phyloP scores from a whole-genome alignment of 1,139 yeast species.

The Blastobotrys ciferrii region DNA sequence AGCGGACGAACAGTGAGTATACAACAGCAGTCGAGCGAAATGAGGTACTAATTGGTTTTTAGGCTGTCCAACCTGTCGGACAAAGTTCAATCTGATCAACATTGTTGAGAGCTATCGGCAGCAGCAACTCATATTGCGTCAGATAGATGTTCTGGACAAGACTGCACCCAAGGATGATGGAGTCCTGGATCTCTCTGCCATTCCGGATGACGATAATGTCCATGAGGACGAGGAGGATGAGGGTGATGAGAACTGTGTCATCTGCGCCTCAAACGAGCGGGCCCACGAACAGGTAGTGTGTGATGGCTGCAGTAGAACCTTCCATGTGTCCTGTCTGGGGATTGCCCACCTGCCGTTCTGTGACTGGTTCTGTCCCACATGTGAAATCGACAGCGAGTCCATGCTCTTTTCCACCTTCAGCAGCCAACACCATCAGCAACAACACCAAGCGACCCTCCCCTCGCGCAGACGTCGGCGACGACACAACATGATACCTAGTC shows the following conservation, averaged over 20 bases:
- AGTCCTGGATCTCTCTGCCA: constrained; percentile 13
- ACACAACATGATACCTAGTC: background rate
- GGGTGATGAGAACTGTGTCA: constrained; percentile 28
- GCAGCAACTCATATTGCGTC: constrained; percentile 8
- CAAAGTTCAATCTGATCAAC: constrained; percentile 27
- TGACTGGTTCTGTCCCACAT: constrained; percentile 36
- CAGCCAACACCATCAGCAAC: background rate
- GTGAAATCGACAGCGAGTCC: constrained; percentile 26
- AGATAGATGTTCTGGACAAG: constrained; percentile 22
- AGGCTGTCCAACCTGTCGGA: constrained; percentile 54
- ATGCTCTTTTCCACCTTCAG: constrained; percentile 9
- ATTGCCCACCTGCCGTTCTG: constrained; percentile 32
- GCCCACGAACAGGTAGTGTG: constrained; percentile 34
- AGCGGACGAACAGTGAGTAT: constrained; percentile 46
- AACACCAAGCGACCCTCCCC: background rate
- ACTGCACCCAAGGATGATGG: constrained; percentile 18
- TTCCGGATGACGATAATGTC: constrained; percentile 6
- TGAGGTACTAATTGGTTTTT: constrained; percentile 7
- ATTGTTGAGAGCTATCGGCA: constrained; percentile 1
- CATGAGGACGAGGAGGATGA: constrained; percentile 19
- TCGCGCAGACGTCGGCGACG: constrained; percentile 9
- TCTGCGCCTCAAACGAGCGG: constrained; percentile 34
- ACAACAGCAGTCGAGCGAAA: background rate
- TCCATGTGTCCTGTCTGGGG: constrained; percentile 36
- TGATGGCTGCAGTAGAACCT: constrained; percentile 34